Conservation (phyloP, 176 grass and related monocot species). For the Sorghum bicolor region Sorghum_bicolor_NCBIv3 NC_012879.2:53684501-53685000, state of each 20-base stretch:
- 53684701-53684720: background rate
- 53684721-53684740: background rate
- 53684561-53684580: background rate
- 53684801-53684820: background rate
- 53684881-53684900: background rate
- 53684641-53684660: background rate
- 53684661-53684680: background rate
- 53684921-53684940: background rate
- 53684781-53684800: background rate
- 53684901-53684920: background rate
- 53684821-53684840: background rate
- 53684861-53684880: background rate
- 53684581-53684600: background rate
- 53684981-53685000: background rate
- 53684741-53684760: background rate
- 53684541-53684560: background rate
- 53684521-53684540: conserved; percentile 11
- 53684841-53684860: background rate
- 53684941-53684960: background rate
- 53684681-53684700: background rate
- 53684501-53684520: background rate
- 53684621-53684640: background rate
- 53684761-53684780: background rate
- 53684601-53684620: background rate
- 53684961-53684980: background rate